Conservation (phyloP, 345 rosid genomes). For the Euphorbia peplus region DNA sequence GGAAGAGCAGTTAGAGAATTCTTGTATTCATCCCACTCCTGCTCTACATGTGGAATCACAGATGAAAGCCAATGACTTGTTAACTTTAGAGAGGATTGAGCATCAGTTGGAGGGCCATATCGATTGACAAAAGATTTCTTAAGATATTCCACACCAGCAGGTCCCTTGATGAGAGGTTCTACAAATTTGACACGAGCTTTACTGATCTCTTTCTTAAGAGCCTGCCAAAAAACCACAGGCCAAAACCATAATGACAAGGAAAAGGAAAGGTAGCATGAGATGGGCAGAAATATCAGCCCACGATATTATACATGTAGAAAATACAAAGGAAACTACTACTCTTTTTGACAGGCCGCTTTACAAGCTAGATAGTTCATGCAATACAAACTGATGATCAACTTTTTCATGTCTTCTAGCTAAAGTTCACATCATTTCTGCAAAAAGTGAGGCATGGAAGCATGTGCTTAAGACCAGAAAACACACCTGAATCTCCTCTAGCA, state of each 20-base stretch:
- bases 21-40: conserved; percentile 15
- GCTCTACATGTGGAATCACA: conserved; percentile 17
- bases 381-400: background rate
- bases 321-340: background rate
- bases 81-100: conserved; percentile 45
- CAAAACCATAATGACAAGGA: background rate
- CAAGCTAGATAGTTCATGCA: background rate
- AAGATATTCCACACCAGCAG: conserved; percentile 72
- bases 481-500: conserved; percentile 85
- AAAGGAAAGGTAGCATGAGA: too few relatives aligned
- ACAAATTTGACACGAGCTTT: conserved; percentile 63
- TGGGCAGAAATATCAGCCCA: background rate
- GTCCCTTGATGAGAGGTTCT: conserved; percentile 79
- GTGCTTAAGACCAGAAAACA: conserved; percentile 8
- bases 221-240: conserved; percentile 34
- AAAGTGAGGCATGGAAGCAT: background rate
- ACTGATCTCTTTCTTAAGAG: conserved; percentile 67
- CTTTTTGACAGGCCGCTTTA: background rate
- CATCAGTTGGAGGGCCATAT: conserved; percentile 52
- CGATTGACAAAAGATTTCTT: conserved; percentile 53
- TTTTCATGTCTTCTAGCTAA: background rate
- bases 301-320: too few relatives aligned
- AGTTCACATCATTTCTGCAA: background rate
- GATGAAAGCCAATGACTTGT: conserved; percentile 65
- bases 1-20: conserved; percentile 6